Percentiles rank a stretch among this genome's conserved stretches.
Conservation (phyloP, 73 alveolate genomes). For the Effrenium voratum region DNA sequence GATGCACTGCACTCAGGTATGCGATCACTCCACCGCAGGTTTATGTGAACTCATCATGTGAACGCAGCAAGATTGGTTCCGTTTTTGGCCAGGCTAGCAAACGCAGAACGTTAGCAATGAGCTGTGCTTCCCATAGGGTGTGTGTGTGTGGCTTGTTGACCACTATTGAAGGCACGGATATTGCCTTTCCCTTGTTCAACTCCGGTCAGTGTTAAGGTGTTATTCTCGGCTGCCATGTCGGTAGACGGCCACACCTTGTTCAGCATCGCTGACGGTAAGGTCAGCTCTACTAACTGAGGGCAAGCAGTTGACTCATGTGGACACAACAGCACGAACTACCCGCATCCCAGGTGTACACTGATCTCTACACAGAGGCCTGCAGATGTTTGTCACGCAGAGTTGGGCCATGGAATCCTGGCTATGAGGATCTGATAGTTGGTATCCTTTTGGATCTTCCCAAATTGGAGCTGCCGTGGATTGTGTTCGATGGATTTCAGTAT, state of each 20-base stretch:
- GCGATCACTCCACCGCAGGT: background rate
- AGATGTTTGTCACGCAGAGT: too few relatives aligned
- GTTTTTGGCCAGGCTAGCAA: too few relatives aligned
- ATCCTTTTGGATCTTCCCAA: background rate
- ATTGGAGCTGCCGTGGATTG: background rate
- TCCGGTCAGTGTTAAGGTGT: background rate
- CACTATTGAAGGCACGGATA: background rate
- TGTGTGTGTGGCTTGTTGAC: background rate
- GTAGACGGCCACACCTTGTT: too few relatives aligned
- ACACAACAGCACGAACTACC: background rate
- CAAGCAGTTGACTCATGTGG: too few relatives aligned
- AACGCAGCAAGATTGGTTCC: too few relatives aligned
- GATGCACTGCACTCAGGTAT: background rate
- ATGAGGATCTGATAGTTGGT: background rate
- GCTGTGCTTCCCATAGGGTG: background rate
- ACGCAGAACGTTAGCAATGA: background rate
- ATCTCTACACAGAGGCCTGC: constrained; percentile 26
- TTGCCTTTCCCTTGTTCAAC: background rate
- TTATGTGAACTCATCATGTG: too few relatives aligned
- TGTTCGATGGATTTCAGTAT: background rate
- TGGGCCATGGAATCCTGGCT: background rate
- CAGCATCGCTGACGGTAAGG: too few relatives aligned
- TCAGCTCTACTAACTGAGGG: too few relatives aligned
- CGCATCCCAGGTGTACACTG: background rate
- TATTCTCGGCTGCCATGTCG: background rate